Conservation (phyloP, 306 rosid species). For the Castanea mollissima region DNA sequence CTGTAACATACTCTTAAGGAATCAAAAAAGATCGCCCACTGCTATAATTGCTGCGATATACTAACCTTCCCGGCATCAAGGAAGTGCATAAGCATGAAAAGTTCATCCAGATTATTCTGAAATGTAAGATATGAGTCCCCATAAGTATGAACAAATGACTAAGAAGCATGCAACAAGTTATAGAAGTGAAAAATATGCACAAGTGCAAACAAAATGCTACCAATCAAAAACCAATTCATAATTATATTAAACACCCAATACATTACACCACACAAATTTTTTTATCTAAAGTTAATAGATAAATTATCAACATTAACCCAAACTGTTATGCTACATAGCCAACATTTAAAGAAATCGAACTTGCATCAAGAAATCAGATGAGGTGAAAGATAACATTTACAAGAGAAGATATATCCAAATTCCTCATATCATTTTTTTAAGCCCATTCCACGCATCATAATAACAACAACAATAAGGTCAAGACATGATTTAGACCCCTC, state of each 20-base stretch:
- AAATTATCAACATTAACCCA: neutral
- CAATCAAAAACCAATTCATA: conserved; percentile 2
- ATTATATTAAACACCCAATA: neutral
- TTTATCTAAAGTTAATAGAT: neutral
- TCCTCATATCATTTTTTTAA: neutral
- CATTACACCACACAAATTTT: neutral
- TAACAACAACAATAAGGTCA: neutral
- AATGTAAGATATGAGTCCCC: conserved; percentile 30
- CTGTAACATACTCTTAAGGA: conserved; percentile 7
- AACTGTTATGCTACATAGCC: neutral
- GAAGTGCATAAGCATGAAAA: conserved; percentile 99
- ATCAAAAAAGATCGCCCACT: conserved; percentile 12
- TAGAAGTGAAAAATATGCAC: conserved; percentile 4
- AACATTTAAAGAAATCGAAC: neutral
- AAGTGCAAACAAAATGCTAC: neutral
- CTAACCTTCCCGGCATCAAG: conserved; percentile 99
- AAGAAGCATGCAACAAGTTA: conserved; percentile 12
- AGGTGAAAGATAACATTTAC: neutral
- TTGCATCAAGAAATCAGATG: neutral
- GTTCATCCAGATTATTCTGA: conserved; percentile 98
- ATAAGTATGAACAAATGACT: conserved; percentile 28
- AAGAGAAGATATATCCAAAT: neutral
- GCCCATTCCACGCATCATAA: neutral
- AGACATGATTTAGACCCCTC: too few relatives aligned
- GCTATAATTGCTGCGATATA: conserved; percentile 21